A percentile compares a stretch with the other conserved stretches of the same genome.
Conservation (phyloP, 768 basidiomycete genomes). For the Tubosaeta brunneosetosa region DNA sequence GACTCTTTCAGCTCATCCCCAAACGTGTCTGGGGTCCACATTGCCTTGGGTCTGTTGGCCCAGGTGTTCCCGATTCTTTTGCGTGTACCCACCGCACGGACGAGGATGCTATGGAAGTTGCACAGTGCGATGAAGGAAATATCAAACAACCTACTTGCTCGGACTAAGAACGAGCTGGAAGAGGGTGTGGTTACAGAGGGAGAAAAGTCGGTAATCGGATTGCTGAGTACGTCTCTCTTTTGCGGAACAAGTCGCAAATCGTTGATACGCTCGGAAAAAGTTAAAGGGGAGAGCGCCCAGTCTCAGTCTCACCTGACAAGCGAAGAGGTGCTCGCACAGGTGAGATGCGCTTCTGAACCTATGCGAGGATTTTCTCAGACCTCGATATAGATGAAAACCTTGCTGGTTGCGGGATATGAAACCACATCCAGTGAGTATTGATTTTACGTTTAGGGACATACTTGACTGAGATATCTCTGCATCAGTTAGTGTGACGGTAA, state of each 20-base stretch:
- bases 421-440: slow-evolving; percentile 17
- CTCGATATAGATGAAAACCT: slow-evolving; percentile 14
- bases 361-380: neutral
- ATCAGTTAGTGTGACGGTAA: slow-evolving; percentile 21
- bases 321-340: slow-evolving; percentile 28
- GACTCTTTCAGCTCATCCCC: slow-evolving; percentile 30
- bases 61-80: slow-evolving; percentile 35
- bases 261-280: slow-evolving; percentile 17
- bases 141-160: slow-evolving; percentile 36
- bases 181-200: slow-evolving; percentile 16
- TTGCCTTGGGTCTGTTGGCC: slow-evolving; percentile 33
- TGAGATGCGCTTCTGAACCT: neutral
- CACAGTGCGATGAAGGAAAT: slow-evolving; percentile 36
- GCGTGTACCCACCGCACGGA: slow-evolving; percentile 35
- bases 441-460: neutral
- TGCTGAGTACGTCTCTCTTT: slow-evolving; percentile 16
- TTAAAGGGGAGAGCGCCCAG: slow-evolving; percentile 33
- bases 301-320: slow-evolving; percentile 22
- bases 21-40: slow-evolving; percentile 21
- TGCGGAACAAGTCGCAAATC: neutral
- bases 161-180: slow-evolving; percentile 33
- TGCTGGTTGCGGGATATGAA: slow-evolving; percentile 23
- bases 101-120: slow-evolving; percentile 27
- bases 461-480: neutral
- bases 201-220: slow-evolving; percentile 25